These are phyloP conservation scores for Beauveria bassiana DNA, from an alignment of 2,329 filamentous ascomycete genomes.

Conservation along the genomic window DNA sequence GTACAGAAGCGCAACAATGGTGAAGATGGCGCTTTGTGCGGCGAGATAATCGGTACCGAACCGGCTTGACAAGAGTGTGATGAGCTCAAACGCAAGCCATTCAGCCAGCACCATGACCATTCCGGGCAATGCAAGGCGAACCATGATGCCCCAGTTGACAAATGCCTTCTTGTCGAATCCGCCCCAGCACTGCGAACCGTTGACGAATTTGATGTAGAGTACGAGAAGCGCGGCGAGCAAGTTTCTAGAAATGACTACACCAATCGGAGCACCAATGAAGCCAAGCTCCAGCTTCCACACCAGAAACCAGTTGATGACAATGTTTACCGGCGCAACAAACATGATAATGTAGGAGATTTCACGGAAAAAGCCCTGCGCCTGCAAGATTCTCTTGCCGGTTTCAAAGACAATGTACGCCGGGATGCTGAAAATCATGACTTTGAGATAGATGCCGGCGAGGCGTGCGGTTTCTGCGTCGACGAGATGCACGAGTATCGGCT, in stretches of 20 bases:
- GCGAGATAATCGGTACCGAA: constrained; percentile 77
- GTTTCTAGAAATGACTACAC: constrained; percentile 69
- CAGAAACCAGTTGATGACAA: constrained; percentile 68
- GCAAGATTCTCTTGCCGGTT: constrained; percentile 69
- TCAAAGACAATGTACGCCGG: constrained; percentile 73
- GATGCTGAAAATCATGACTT: constrained; percentile 64
- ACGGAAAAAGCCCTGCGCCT: constrained; percentile 74
- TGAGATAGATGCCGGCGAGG: constrained; percentile 67
- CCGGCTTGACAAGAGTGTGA: constrained; percentile 75
- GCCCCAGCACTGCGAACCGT: constrained; percentile 74
- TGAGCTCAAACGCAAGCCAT: constrained; percentile 84
- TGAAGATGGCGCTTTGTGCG: constrained; percentile 81
- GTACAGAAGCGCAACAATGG: constrained; percentile 72
- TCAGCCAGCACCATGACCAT: constrained; percentile 93
- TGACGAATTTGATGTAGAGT: constrained; percentile 66
- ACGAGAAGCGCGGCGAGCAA: constrained; percentile 68
- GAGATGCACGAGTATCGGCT: constrained; percentile 47
- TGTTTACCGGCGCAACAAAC: constrained; percentile 68
- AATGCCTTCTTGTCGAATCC: constrained; percentile 65
- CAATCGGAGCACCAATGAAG: constrained; percentile 75
- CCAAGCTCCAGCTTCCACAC: constrained; percentile 64
- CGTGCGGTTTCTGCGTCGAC: constrained; percentile 51
- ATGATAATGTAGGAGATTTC: constrained; percentile 71
- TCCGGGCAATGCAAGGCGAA: constrained; percentile 78
- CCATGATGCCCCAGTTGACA: constrained; percentile 72